Percentiles rank a stretch among this genome's conserved stretches.
These are phyloP conservation scores for Blepharisma stoltei DNA, from an alignment of 73 alveolate genomes.

Conservation along the genomic window DNA sequence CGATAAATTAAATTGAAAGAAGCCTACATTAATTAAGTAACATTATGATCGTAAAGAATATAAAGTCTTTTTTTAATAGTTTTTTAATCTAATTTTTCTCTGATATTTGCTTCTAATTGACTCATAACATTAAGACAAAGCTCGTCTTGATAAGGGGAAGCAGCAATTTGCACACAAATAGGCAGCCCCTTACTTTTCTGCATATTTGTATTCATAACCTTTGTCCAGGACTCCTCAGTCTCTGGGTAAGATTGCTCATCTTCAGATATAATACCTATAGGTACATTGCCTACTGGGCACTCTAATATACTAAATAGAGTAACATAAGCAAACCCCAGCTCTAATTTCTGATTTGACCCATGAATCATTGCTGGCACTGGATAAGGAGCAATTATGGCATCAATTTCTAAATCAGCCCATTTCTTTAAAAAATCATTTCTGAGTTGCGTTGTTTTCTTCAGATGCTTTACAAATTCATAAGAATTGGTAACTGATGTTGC, in stretches of 20 bases:
- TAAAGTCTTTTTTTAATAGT: too few species aligned
- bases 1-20: too few species aligned
- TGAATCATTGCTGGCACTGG: slow-evolving; percentile 61
- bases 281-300: slow-evolving; percentile 45
- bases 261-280: slow-evolving; percentile 51
- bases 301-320: slow-evolving; percentile 39
- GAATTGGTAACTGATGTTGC: slow-evolving; percentile 25
- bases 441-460: neutral
- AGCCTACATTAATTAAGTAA: too few species aligned
- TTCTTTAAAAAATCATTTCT: slow-evolving; percentile 38
- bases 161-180: slow-evolving; percentile 55
- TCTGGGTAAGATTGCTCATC: slow-evolving; percentile 48
- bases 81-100: too few species aligned
- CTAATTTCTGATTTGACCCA: slow-evolving; percentile 38
- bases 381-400: slow-evolving; percentile 57
- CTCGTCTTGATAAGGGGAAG: slow-evolving; percentile 63
- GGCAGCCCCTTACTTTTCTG: slow-evolving; percentile 67
- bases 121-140: slow-evolving; percentile 54
- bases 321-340: slow-evolving; percentile 35
- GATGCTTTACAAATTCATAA: slow-evolving; percentile 7
- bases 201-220: slow-evolving; percentile 39
- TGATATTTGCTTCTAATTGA: slow-evolving; percentile 44
- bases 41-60: too few species aligned
- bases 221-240: slow-evolving; percentile 37
- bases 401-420: slow-evolving; percentile 46